Evolutionary conservation across 192 early-diverging fungal species (phyloP).

Genomic region (Dimargaris xerosporica): DNA sequence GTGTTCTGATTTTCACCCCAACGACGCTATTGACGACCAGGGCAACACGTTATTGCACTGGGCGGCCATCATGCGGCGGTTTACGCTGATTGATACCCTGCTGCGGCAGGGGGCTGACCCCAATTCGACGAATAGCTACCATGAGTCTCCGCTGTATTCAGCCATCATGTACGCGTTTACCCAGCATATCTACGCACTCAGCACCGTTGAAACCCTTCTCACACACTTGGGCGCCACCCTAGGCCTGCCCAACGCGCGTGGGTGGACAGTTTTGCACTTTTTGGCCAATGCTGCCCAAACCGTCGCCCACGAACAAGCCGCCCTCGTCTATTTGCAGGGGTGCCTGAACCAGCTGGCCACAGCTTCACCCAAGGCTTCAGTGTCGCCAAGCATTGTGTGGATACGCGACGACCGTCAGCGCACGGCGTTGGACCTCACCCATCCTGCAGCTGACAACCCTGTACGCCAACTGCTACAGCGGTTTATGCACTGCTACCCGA

Average conservation of each 20-base stretch:
- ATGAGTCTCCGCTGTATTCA: background rate
- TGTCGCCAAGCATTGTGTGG: too few relatives aligned
- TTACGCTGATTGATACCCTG: background rate
- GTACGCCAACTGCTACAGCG: background rate
- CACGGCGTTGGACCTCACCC: background rate
- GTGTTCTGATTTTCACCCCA: background rate
- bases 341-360: too few relatives aligned
- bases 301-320: too few relatives aligned
- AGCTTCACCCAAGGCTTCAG: too few relatives aligned
- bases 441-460: background rate
- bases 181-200: too few relatives aligned
- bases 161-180: too few relatives aligned
- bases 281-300: too few relatives aligned
- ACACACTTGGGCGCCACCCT: too few relatives aligned
- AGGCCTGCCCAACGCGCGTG: too few relatives aligned
- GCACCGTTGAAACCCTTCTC: too few relatives aligned
- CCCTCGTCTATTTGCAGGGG: too few relatives aligned
- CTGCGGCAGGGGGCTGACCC: background rate
- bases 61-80: background rate
- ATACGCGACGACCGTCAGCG: background rate
- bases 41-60: background rate
- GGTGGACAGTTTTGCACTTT: background rate
- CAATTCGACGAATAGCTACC: background rate
- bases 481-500: background rate
- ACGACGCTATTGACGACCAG: background rate